phyloP scores from a whole-genome alignment of 2,329 filamentous ascomycete species.

The Tolypocladium capitatum region DNA sequence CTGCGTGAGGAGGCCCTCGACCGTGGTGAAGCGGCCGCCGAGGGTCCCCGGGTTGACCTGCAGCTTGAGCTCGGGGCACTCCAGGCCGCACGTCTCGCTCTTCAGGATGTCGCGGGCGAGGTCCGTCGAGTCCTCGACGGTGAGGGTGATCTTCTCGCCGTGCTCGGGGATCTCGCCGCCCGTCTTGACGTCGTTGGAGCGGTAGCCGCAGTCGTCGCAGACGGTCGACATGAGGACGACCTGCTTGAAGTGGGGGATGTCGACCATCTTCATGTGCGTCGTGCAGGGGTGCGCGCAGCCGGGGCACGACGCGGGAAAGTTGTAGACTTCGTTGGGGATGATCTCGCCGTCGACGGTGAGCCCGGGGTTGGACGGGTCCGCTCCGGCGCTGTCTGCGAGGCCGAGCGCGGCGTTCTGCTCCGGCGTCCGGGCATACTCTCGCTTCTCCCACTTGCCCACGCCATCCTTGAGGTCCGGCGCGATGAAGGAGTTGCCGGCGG shows the following conservation, averaged over 20 bases:
- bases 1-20: conserved; percentile 86
- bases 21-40: conserved; percentile 90
- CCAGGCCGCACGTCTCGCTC: conserved; percentile 78
- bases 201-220: conserved; percentile 85
- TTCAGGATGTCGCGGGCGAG: conserved; percentile 90
- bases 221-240: conserved; percentile 92
- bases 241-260: conserved; percentile 96
- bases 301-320: conserved; percentile 82
- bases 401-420: conserved; percentile 83
- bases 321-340: conserved; percentile 82
- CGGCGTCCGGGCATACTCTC: conserved; percentile 67
- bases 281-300: conserved; percentile 76
- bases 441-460: conserved; percentile 78
- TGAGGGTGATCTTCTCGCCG: conserved; percentile 71
- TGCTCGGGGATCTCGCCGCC: conserved; percentile 81
- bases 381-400: conserved; percentile 49
- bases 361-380: conserved; percentile 37
- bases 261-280: conserved; percentile 98
- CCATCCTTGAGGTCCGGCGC: conserved; percentile 69
- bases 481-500: conserved; percentile 93
- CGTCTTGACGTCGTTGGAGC: conserved; percentile 95
- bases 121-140: conserved; percentile 56
- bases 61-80: conserved; percentile 76
- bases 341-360: conserved; percentile 58
- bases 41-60: conserved; percentile 87